phyloP scores from a whole-genome alignment of 2,329 filamentous ascomycete species.

The Epichloe elymi region DNA sequence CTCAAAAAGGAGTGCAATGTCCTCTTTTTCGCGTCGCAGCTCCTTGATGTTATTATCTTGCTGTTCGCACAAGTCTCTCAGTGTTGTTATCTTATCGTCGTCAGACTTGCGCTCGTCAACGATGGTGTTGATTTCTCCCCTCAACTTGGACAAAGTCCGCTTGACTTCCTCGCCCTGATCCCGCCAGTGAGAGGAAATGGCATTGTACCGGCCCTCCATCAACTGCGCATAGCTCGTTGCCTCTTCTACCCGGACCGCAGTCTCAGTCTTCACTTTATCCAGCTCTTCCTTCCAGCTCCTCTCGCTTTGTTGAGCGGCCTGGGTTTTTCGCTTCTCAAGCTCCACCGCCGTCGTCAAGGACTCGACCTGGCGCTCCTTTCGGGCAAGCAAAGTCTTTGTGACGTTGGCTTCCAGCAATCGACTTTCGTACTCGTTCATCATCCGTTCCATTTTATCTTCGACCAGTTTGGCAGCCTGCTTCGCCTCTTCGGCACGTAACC shows the following conservation, averaged over 20 bases:
- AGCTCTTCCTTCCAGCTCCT: conserved; percentile 49
- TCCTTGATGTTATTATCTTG: conserved; percentile 55
- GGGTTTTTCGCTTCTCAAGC: conserved; percentile 47
- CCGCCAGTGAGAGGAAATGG: conserved; percentile 52
- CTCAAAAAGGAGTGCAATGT: conserved; percentile 46
- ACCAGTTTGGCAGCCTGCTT: conserved; percentile 53
- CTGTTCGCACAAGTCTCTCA: conserved; percentile 60
- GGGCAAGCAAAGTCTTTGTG: conserved; percentile 55
- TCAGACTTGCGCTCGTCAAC: conserved; percentile 43
- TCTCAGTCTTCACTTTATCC: conserved; percentile 46
- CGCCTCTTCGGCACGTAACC: conserved; percentile 54
- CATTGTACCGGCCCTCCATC: conserved; percentile 57
- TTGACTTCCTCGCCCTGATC: conserved; percentile 52
- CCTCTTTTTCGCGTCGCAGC: conserved; percentile 46
- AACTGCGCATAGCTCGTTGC: conserved; percentile 52
- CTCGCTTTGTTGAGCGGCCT: conserved; percentile 46
- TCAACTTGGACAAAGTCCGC: conserved; percentile 34
- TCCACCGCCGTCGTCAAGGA: conserved; percentile 52
- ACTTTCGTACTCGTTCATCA: conserved; percentile 55
- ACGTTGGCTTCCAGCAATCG: conserved; percentile 56
- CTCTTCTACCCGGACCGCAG: conserved; percentile 50
- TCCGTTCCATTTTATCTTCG: conserved; percentile 58
- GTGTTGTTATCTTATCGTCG: conserved; percentile 48
- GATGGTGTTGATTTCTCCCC: conserved; percentile 40
- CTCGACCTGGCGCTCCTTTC: conserved; percentile 64